Base-by-base conservation (phyloP, 805 yeast genomes). In the Metschnikowia picachoensis region DNA sequence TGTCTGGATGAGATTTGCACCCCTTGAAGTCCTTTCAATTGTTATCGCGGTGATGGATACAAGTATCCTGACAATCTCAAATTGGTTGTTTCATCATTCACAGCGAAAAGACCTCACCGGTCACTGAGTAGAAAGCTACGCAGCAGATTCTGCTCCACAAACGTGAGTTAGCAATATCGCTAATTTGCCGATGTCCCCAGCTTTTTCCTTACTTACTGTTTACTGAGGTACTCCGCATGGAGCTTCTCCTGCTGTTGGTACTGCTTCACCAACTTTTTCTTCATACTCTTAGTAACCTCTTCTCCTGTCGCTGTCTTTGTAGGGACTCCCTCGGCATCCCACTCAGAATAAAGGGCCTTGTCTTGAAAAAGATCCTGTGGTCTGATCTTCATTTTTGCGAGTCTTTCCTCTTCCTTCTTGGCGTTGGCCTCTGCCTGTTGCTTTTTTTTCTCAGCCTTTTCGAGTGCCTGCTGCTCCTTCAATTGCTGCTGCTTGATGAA, bases 271-370 rank as follows among this genome's bases (percentile, higher is more conserved):
- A 94, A 72, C 69, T 92, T 92, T 78, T 94, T 94, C 49, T 73
- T 72, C 70, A 84, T 80, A 63, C 96, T 87, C 72, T 94, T 94
- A 35, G 94, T 77, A 6, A 94, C 76, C 53, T 86, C 94, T 55
- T 82, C 88, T 11, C 98, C 98, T 9, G 79, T 80, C 30, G 70
- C 74, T 53, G 83, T 87, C 60, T 80, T 82, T 0, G 82, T 74
- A 15, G 99, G 99, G 14, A 94, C 47, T 1, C 99, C 99, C 31
- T 76, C 67, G 25, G 77, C 91, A 61, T 94, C 97, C 87, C 92
- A 94, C 60, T 79, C 86, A 9, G 79, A 65, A 62, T 80, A 94
- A 30, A 67, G 51, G 8, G 61, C 78, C 5, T 60, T 66, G 44
- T 78, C 78, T 57, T 74, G 77, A 70, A 91, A 94, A 82, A 94